Base-by-base conservation (phyloP, 768 basidiomycete species). In the Epithele typhae region DNA sequence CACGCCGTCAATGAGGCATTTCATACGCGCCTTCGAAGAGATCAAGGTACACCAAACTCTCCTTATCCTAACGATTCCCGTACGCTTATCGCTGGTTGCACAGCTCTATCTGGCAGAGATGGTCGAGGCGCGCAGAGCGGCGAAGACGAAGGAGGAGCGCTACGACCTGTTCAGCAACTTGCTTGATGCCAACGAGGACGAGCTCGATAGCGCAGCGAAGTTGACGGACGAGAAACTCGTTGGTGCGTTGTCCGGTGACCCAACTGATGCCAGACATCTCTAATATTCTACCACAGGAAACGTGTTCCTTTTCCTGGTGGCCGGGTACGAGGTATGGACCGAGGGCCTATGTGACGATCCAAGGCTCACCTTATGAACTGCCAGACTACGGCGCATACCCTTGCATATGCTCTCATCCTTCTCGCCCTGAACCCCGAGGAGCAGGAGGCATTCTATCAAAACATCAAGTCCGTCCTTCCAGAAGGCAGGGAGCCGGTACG, bases 111-210 rank as follows among this genome's bases (percentile, higher is more conserved):
- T 80, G 68, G 48, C 56, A 3, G 76, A 78, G 54, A 79, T 80
- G 76, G 75, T 80, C 25, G 54, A 65, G 18, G 66, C 65, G 19
- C 73, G 77, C 1, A 64, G 67, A 36, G 49, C 48, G 3, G 54
- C 62, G 5, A 60, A 59, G 46, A 55, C 51, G 37, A 68, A 68
- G 39, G 65, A 60, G 40, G 67, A 69, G 44, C 65, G 66, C 27
- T 56, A 73, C 43, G 79, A 81, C 59, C 59, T 81, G n/a, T 74
- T 81, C 51, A 74, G 63, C 48, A 73, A 66, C 49, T 63, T 80
- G 22, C 58, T 81, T 19, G 67, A 67, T 44, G 75, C 76, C 5
- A 79, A 73, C 55, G 68, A 71, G 42, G 64, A 64, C 19, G 69
- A 68, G 40, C 25, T 39, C 1, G 52, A 65, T 21, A 61, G 47